These are phyloP conservation scores for Solioccasus polychromus DNA, from an alignment of 768 basidiomycete genomes.

Conservation along the genomic window DNA sequence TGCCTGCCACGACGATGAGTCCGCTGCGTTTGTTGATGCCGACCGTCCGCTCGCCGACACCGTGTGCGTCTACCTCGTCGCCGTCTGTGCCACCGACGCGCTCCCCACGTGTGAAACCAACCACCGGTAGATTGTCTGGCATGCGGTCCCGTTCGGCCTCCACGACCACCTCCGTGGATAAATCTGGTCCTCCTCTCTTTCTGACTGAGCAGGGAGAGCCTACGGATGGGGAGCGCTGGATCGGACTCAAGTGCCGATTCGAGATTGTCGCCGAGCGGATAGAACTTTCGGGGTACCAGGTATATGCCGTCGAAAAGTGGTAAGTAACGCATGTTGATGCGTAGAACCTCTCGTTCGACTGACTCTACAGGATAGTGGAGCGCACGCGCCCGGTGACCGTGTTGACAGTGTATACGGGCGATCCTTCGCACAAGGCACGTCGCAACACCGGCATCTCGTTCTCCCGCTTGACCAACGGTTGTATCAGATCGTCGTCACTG, in stretches of 20 bases:
- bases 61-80: constrained; percentile 1
- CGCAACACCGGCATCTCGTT: background rate
- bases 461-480: constrained; percentile 12
- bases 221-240: constrained; percentile 38
- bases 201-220: constrained; percentile 13
- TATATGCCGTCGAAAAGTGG: constrained; percentile 90
- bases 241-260: constrained; percentile 45
- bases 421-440: constrained; percentile 61
- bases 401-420: constrained; percentile 75
- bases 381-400: constrained; percentile 57
- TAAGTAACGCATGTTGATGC: constrained; percentile 27
- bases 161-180: constrained; percentile 19
- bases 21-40: constrained; percentile 33
- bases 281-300: constrained; percentile 60
- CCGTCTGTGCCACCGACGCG: constrained; percentile 18
- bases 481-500: constrained; percentile 56
- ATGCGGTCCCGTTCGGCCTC: constrained; percentile 35
- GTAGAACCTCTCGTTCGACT: background rate
- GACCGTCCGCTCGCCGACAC: constrained; percentile 28
- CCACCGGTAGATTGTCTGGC: constrained; percentile 25
- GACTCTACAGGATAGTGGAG: constrained; percentile 56
- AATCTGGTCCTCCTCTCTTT: constrained; percentile 7
- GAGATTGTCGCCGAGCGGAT: constrained; percentile 47
- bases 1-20: constrained; percentile 7
- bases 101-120: constrained; percentile 24